Evolutionary conservation across 768 basidiomycete genomes (phyloP), one percentile per base, ranked within the genome.

Genomic region (Leccinum imitatum): DNA sequence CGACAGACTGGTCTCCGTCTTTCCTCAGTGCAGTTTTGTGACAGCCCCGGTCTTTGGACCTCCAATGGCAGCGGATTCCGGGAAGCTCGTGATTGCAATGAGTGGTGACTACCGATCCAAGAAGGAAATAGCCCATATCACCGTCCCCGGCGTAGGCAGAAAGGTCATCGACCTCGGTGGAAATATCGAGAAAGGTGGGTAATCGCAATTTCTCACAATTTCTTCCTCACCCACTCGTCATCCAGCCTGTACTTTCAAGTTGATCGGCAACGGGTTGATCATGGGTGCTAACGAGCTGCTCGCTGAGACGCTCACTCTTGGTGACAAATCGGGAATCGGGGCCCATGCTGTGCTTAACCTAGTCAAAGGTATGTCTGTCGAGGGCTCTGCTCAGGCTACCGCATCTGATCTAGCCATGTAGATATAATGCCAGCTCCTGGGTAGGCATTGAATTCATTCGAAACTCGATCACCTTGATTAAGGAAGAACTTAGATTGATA

Each of bases 121-220:
- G 80, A 89, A 91, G 69, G 84, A 89, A 68, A 82, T 89, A 8
- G 86, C 86, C 1, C 83, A 91, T 68, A 77, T 89, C n/a, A 79
- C 93, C 30, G 85, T 93, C 0, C 93, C 93, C 14, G 83, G 87
- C 6, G 81, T 93, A 50, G 94, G 87, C 19, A 79, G 83, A 61
- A 93, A 91, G 70, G 84, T 87, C 31, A 73, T 87, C 21, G 94
- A 95, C 71, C 80, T 96, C 11, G 94, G 94, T 25, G 87, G 83
- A 25, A 93, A 95, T 71, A 79, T 95, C 33, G 91, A 94, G 76
- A 89, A 91, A 75, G 92, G 90, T 82, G 33, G 8, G 65, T 59
- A 11, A 23, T 35, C 33, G 39, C n/a, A 50, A 15, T 11, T 17
- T 61, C 21, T 63, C 1, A 14, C 7, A 19, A 19, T n/a, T 27